Percentiles rank a stretch among this genome's conserved stretches.
These are phyloP conservation scores for Colletotrichum sp. DNA, from an alignment of 2,329 filamentous ascomycete genomes.

Conservation along the genomic window DNA sequence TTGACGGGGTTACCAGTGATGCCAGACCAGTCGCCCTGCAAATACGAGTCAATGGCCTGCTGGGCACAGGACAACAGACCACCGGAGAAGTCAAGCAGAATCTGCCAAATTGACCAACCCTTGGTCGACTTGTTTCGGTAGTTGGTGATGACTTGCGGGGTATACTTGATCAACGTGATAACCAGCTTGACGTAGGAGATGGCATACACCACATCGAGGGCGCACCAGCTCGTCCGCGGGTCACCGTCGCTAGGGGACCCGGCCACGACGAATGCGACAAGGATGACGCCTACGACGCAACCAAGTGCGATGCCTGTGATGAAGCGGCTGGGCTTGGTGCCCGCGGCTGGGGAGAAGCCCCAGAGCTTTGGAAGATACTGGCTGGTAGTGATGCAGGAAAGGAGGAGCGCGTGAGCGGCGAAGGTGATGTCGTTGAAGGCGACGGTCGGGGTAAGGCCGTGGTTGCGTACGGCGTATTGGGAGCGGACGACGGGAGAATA, in stretches of 20 bases:
- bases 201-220: slow-evolving; percentile 68
- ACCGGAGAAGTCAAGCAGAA: slow-evolving; percentile 82
- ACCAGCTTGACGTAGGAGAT: slow-evolving; percentile 89
- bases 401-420: slow-evolving; percentile 76
- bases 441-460: slow-evolving; percentile 79
- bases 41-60: slow-evolving; percentile 81
- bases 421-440: slow-evolving; percentile 91
- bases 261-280: slow-evolving; percentile 52
- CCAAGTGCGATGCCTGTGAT: slow-evolving; percentile 75
- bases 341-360: slow-evolving; percentile 70
- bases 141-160: slow-evolving; percentile 84
- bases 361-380: slow-evolving; percentile 81
- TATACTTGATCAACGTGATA: slow-evolving; percentile 90
- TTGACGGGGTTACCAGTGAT: slow-evolving; percentile 93
- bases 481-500: slow-evolving; percentile 77
- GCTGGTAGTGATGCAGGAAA: slow-evolving; percentile 75
- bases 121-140: slow-evolving; percentile 82
- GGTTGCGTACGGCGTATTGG: slow-evolving; percentile 84
- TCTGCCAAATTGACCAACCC: slow-evolving; percentile 87
- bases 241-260: slow-evolving; percentile 36
- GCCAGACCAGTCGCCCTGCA: slow-evolving; percentile 88
- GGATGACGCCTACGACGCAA: slow-evolving; percentile 63
- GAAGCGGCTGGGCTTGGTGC: slow-evolving; percentile 60
- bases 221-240: slow-evolving; percentile 57
- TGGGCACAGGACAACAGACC: slow-evolving; percentile 83